A percentile compares a stretch with the other conserved stretches of the same genome.
These are phyloP conservation scores for Boletus huronensis DNA, from an alignment of 768 basidiomycete species.

Conservation along the genomic window DNA sequence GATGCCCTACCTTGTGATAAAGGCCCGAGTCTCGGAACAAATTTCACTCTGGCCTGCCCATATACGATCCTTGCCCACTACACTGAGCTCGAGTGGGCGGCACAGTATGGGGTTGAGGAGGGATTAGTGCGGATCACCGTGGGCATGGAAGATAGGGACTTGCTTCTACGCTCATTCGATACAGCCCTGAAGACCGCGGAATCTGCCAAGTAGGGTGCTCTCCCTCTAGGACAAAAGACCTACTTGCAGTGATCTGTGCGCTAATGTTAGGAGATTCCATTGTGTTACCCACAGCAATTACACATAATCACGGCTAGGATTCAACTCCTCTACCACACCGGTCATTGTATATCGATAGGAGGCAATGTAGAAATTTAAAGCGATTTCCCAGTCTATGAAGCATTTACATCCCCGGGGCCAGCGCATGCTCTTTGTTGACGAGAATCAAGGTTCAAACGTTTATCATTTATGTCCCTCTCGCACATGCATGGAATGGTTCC, in stretches of 20 bases:
- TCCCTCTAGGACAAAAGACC: neutral
- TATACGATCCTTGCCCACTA: slow-evolving; percentile 93
- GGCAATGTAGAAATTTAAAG: neutral
- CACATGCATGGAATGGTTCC: neutral
- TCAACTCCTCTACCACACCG: neutral
- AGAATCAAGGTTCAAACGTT: too few relatives aligned
- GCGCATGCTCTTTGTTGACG: too few relatives aligned
- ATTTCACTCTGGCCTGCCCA: slow-evolving; percentile 93
- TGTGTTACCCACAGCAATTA: neutral
- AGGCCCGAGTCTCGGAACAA: slow-evolving; percentile 90
- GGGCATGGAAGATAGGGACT: slow-evolving; percentile 75
- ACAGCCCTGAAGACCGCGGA: slow-evolving; percentile 76
- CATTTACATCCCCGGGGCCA: neutral
- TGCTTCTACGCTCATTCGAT: slow-evolving; percentile 56
- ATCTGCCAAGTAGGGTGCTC: slow-evolving; percentile 16
- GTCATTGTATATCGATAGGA: neutral
- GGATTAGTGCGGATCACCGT: slow-evolving; percentile 85
- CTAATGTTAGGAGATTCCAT: neutral
- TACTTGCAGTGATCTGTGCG: neutral
- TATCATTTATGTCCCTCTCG: neutral
- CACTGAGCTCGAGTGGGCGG: slow-evolving; percentile 88
- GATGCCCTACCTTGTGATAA: slow-evolving; percentile 81
- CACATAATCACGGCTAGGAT: neutral
- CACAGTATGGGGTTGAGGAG: slow-evolving; percentile 76
- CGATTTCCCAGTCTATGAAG: neutral